Conservation (phyloP, 345 rosid genomes). For the Laguncularia racemosa region DNA sequence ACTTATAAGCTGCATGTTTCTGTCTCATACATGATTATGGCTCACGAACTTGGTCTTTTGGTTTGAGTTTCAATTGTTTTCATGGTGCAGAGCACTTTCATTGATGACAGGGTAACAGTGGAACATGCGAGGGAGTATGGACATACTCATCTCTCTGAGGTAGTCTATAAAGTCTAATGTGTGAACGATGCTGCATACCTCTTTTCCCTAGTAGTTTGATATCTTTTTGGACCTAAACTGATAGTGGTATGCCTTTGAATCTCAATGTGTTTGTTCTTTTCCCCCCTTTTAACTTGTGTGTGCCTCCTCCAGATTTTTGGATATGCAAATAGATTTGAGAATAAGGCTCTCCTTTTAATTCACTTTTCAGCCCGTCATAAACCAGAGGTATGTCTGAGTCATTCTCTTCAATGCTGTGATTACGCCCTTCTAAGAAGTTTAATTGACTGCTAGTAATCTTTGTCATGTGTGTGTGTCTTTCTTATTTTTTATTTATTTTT, state of each 20-base stretch:
- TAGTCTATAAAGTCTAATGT: constrained; percentile 11
- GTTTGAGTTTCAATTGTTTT: not conserved
- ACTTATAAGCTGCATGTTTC: no score
- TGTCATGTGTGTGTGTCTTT: no score
- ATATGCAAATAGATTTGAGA: constrained; percentile 59
- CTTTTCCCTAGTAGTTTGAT: constrained; percentile 8
- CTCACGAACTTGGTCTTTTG: no score
- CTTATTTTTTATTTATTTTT: no score
- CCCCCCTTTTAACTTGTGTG: not conserved
- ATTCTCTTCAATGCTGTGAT: no score
- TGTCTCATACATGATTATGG: no score
- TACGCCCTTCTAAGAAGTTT: no score
- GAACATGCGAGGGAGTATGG: constrained; percentile 95
- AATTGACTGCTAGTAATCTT: no score
- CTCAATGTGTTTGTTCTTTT: not conserved
- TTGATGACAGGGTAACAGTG: constrained; percentile 51
- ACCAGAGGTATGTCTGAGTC: constrained; percentile 34
- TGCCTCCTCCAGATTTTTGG: constrained; percentile 43
- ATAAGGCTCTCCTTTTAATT: constrained; percentile 79
- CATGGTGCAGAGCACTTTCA: constrained; percentile 64
- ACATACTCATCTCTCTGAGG: constrained; percentile 86
- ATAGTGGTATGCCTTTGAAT: not conserved
- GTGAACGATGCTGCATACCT: not conserved
- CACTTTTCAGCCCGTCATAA: constrained; percentile 91
- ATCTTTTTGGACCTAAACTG: constrained; percentile 1